Evolutionary conservation across 1,284 basidiomycete genomes (phyloP), one percentile per base, ranked within the genome.

Genomic region (Macrocystidia cucumis): DNA sequence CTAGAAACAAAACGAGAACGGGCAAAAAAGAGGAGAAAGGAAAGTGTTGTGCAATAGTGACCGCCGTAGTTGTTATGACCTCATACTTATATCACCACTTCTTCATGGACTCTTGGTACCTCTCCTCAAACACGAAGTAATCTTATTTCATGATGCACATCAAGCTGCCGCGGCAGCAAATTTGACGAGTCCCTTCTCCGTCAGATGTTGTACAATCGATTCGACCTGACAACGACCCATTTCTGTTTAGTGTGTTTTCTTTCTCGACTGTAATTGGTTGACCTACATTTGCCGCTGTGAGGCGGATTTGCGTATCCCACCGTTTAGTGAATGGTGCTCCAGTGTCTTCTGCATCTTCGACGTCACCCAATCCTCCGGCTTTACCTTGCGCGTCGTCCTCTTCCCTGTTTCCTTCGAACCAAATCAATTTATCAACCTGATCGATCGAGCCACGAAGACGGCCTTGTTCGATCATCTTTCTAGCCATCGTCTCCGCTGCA

Each of bases 381-480:
- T 91, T 92, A 6, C 89, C 89, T 58, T 92, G 88, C 1, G 86
- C 89, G 45, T 90, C 83, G 37, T 90, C 87, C 44, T 91, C 89
- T 50, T 90, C 85, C 31, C 69, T 69, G 29, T 74, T 71, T 27
- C 74, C 78, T 48, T 95, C 90, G 43, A 96, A 92, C 72, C 87
- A 92, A 43, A 96, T 92, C 32, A 96, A 67, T 44, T 76, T 84
- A 39, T 92, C 88, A 3, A 96, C 91, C 55, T 98, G 93, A 56
- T 97, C 92, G 38, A 97, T 95, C 42, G 78, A 85, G 6, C 87
- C 92, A 49, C 84, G 83, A 43, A 97, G 63, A 43, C 92, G 79
- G 6, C 90, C 86, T 60, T 98, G 92, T 54, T 93, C 90, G 40
- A 97, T 95, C 93, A 98, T 97, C 55, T 83, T 84, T 33, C 92